Percentiles rank a stretch among this genome's conserved stretches.
phyloP scores from a whole-genome alignment of 768 basidiomycete species.

The Leccinum subtestaceum region DNA sequence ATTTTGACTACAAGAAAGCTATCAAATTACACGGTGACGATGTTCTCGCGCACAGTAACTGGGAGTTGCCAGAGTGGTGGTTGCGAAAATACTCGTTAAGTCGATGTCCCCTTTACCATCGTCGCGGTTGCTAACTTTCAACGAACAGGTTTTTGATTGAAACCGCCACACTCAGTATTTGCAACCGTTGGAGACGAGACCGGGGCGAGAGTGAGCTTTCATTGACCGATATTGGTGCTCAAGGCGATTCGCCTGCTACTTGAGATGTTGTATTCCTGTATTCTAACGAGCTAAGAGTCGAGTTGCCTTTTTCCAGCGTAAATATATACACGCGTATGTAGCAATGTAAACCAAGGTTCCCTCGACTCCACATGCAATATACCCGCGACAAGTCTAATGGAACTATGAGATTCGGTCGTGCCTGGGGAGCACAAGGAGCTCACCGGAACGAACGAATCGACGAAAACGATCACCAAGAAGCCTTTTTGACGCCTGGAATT shows the following conservation, averaged over 20 bases:
- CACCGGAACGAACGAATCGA: not conserved
- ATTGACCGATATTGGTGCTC: constrained; percentile 48
- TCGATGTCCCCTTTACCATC: not conserved
- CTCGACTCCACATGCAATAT: not conserved
- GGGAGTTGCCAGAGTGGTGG: constrained; percentile 87
- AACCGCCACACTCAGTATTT: constrained; percentile 59
- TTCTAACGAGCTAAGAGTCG: constrained; percentile 3
- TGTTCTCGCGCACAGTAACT: constrained; percentile 82
- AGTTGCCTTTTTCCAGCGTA: not conserved
- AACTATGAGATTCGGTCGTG: not conserved
- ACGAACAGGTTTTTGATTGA: constrained; percentile 72
- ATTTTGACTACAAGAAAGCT: constrained; percentile 66
- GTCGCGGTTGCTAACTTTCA: not conserved
- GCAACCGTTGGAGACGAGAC: constrained; percentile 87
- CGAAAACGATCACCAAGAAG: constrained; percentile 68
- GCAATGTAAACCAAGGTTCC: not conserved
- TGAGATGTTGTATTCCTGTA: constrained; percentile 11
- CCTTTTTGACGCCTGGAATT: constrained; percentile 84
- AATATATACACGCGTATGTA: constrained; percentile 8
- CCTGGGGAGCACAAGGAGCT: not conserved
- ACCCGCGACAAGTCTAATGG: not conserved
- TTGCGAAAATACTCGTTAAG: constrained; percentile 74
- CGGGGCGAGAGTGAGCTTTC: constrained; percentile 73
- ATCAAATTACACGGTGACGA: constrained; percentile 88
- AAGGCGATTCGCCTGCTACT: constrained; percentile 30